Evolutionary conservation across 768 basidiomycete species (phyloP), one percentile per base, ranked within the genome.

Genomic region (Exsudoporus frostii): DNA sequence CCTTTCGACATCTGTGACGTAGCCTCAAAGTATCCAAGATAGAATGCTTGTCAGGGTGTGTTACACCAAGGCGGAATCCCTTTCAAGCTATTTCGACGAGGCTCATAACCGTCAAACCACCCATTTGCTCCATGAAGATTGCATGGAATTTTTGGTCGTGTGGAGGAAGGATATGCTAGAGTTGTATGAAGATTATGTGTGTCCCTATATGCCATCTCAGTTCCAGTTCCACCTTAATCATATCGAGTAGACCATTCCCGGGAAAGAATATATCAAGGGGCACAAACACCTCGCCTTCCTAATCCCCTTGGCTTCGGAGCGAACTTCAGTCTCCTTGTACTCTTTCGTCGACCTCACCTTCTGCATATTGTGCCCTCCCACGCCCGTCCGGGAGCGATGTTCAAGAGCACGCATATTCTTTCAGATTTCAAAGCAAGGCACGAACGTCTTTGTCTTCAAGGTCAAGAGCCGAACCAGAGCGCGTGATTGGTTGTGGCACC

Each of bases 391-490:
- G 13, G 57, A 70, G 25, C 70, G 72, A 36, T 64, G 68, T 30
- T 66, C 74, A 3, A 79, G 75, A 38, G 65, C 76, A 25, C 79
- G 77, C 1, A 71, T 74, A 40, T 76, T 80, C 51, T 77, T 87
- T 51, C 76, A 74, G 49, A 70, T 76, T 11, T 66, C 71, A 0
- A 79, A 77, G 46, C 79, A 81, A 54, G 92, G 93, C 5, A 90
- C 86, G 0, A 87, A 92, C 57, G 80, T 96, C 25, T 96, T 94
- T 67, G 77, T 96, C 27, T 90, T 95, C 70, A 95, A 96, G 62
- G 61, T 76, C 17, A 90, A 88, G 66, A 85, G 83, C 56, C 81
- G 90, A 27, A 84, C 87, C 6, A 76, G 92, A 47, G 86, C 90
- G 1, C 77, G 82, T 36, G 93, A 97, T 67, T 98, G 95, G 95